Conservation (phyloP, 345 rosid genomes). For the Aegle marmelos region DNA sequence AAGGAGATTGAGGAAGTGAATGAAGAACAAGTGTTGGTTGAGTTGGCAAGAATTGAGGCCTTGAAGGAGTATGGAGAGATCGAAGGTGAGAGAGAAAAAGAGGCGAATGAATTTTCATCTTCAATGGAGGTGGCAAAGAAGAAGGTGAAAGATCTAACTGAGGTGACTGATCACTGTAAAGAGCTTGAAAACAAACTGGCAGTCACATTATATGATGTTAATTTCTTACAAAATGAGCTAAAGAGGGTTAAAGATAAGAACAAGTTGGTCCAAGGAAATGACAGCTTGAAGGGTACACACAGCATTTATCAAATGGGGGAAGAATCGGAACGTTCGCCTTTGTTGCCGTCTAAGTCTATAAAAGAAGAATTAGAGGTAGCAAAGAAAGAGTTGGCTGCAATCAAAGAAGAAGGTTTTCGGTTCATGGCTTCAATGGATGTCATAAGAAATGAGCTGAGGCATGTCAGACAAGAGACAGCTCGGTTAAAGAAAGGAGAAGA, state of each 20-base stretch:
- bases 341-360: constrained; percentile 43
- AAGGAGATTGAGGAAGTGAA: constrained; percentile 63
- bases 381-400: constrained; percentile 52
- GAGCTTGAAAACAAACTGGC: constrained; percentile 53
- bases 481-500: constrained; percentile 42
- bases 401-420: constrained; percentile 54
- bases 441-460: constrained; percentile 56
- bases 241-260: constrained; percentile 46
- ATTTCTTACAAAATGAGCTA: constrained; percentile 55
- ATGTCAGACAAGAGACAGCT: constrained; percentile 45
- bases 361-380: constrained; percentile 56
- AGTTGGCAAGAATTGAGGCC: constrained; percentile 81
- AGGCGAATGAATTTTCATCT: constrained; percentile 32
- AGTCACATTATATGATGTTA: constrained; percentile 54
- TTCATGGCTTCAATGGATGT: constrained; percentile 66
- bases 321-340: constrained; percentile 24
- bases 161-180: constrained; percentile 49
- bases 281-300: constrained; percentile 24
- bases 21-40: constrained; percentile 78
- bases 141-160: constrained; percentile 29
- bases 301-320: constrained; percentile 13
- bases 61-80: constrained; percentile 58
- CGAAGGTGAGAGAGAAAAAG: constrained; percentile 44
- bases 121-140: constrained; percentile 30
- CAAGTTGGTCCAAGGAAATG: constrained; percentile 32